These are phyloP conservation scores for Leucosporidium yakuticum DNA, from an alignment of 768 basidiomycete species.

Conservation along the genomic window DNA sequence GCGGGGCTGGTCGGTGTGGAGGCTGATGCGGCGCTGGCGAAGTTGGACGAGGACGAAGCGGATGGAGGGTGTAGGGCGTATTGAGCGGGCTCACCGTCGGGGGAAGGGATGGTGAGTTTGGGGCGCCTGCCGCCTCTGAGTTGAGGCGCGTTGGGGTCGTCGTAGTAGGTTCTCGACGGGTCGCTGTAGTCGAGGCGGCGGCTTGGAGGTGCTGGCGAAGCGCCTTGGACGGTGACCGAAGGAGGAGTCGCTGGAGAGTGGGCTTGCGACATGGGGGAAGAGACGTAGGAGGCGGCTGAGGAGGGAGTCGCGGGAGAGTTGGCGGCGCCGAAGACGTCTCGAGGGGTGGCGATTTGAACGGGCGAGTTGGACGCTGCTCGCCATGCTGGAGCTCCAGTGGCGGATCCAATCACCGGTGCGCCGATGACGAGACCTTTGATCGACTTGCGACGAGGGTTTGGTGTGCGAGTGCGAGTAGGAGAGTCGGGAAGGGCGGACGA, in stretches of 20 bases:
- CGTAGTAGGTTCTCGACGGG: background rate
- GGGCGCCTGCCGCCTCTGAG: background rate
- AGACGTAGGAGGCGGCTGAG: background rate
- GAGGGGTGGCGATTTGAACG: no score
- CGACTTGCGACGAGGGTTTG: background rate
- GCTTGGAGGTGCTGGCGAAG: no score
- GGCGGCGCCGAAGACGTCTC: no score
- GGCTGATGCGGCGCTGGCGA: background rate
- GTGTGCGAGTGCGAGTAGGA: background rate
- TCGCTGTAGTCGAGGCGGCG: no score
- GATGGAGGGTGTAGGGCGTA: constrained; percentile 5
- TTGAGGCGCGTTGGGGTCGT: background rate
- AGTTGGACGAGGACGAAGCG: background rate
- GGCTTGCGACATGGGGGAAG: background rate
- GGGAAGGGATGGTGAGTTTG: constrained; percentile 4
- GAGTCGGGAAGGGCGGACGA: constrained; percentile 5
- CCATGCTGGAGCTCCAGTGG: no score
- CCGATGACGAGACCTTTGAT: constrained; percentile 13
- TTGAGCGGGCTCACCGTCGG: background rate
- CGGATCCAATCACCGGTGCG: background rate
- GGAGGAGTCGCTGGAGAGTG: background rate
- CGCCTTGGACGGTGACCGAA: background rate
- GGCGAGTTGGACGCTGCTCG: no score
- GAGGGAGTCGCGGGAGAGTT: no score
- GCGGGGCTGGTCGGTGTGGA: background rate